These are phyloP conservation scores for Kalmanozyma brasiliensis DNA, from an alignment of 1,284 basidiomycete genomes.

Conservation along the genomic window DNA sequence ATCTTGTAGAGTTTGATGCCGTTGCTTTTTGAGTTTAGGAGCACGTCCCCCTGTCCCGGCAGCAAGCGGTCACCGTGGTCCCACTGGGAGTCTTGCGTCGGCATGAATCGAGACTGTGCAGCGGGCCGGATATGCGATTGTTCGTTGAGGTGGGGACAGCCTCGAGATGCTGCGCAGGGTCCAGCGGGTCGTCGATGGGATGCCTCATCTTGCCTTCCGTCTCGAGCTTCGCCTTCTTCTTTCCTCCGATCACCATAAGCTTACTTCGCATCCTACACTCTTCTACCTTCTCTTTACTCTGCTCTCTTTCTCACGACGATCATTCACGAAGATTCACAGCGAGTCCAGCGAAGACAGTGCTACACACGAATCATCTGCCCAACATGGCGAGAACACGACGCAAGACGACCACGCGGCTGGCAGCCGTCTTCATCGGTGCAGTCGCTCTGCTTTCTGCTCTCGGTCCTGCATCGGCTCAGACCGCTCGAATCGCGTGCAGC, in stretches of 20 bases:
- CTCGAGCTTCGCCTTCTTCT: too few species aligned
- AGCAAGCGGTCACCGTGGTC: background rate
- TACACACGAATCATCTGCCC: background rate
- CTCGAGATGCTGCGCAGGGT: too few species aligned
- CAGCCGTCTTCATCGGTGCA: background rate
- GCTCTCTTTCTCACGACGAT: too few species aligned
- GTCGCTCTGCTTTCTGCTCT: conserved; percentile 7
- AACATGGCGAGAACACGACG: conserved; percentile 4
- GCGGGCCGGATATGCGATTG: too few species aligned
- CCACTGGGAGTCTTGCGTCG: background rate
- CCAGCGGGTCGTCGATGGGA: too few species aligned
- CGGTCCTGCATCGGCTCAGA: conserved; percentile 14
- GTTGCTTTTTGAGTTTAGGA: background rate
- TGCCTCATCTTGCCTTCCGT: too few species aligned
- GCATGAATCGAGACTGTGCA: background rate
- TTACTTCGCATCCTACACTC: too few species aligned
- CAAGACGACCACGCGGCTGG: conserved; percentile 3
- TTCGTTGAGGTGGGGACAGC: too few species aligned
- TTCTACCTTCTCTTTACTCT: too few species aligned
- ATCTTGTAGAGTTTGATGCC: conserved; percentile 15
- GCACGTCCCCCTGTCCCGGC: background rate
- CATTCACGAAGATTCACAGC: too few species aligned
- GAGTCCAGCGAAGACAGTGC: background rate
- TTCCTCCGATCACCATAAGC: background rate
- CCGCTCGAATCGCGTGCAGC: conserved; percentile 24